These are phyloP conservation scores for Teunomyces lycoperdinae DNA, from an alignment of 805 yeast genomes.

Conservation along the genomic window DNA sequence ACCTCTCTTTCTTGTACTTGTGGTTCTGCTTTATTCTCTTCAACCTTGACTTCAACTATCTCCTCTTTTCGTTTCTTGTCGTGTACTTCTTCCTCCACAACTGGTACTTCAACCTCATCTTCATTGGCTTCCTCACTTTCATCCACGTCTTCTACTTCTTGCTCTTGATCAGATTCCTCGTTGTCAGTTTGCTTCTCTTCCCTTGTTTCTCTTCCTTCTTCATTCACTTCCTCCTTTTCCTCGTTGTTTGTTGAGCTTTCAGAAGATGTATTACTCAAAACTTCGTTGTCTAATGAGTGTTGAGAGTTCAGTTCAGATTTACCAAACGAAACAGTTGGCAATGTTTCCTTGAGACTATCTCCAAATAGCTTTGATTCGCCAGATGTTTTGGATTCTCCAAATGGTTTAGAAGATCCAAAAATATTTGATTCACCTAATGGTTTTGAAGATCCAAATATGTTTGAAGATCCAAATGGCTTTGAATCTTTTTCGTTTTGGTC, in stretches of 20 bases:
- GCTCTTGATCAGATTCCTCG: slow-evolving; percentile 4
- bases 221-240: slow-evolving; percentile 2
- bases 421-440: too few relatives aligned
- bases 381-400: background rate
- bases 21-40: background rate
- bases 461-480: background rate
- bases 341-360: background rate
- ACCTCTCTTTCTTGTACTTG: too few relatives aligned
- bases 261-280: background rate
- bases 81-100: background rate
- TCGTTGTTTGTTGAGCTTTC: background rate
- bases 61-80: background rate
- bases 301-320: background rate
- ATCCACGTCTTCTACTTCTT: slow-evolving; percentile 7
- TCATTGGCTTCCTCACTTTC: slow-evolving; percentile 1
- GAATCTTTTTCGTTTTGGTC: background rate
- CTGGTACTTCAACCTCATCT: slow-evolving; percentile 7
- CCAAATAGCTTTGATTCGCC: background rate
- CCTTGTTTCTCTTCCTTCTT: background rate
- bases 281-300: background rate
- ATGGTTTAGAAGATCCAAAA: too few relatives aligned
- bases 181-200: too few relatives aligned
- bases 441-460: too few relatives aligned
- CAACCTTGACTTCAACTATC: slow-evolving; percentile 6
- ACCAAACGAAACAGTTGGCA: background rate